Evolutionary conservation across 1,284 basidiomycete genomes (phyloP), one percentile per base, ranked within the genome.

Genomic region (Heterobasidion annosum): DNA sequence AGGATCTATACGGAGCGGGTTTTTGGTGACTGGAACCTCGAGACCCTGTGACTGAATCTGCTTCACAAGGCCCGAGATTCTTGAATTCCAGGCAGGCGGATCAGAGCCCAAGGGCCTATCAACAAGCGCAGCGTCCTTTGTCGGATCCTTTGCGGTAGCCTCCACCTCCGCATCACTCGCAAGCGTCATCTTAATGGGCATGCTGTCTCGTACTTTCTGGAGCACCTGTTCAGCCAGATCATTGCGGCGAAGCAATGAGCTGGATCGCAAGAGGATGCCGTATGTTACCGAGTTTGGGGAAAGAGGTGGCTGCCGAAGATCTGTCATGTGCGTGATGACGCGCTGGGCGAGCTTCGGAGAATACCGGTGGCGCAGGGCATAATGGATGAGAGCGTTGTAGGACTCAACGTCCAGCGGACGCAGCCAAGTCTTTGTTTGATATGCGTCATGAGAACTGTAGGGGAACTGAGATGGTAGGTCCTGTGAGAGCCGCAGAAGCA

Each of bases 361-460:
- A 34, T 75, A 66, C n/a, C 77, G 76, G 58, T 85, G 74, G 1
- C 77, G 76, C 37, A 91, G 71, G 1, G 82, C 68, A 65, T 88
- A 89, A 56, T 82, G 74, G 2, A 91, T 61, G 32, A 91, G 75
- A 0, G 81, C 61, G 63, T 88, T 85, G 67, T 81, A 86, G 0
- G 78, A 68, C 15, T 69, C 65, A 2, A 71, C 56, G 54, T 75
- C 70, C 12, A 85, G 62, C 0, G 66, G 65, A 4, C 70, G 74
- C 44, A 71, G 63, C 57, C 34, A 56, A 55, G 44, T 50, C 3
- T 47, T 32, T 18, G 18, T 18, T 47, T 13, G 45, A 18, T 32
- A 45, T 56, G 46, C 34, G 56, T 53, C 34, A 25, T 25, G 25
- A 45, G 48, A 34, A 18, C 35, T 32, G 16, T 34, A 50, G 32